Evolutionary conservation across 225 moss, liverwort and hornwort species (phyloP).

Genomic region (Thuidium tamariscinum): DNA sequence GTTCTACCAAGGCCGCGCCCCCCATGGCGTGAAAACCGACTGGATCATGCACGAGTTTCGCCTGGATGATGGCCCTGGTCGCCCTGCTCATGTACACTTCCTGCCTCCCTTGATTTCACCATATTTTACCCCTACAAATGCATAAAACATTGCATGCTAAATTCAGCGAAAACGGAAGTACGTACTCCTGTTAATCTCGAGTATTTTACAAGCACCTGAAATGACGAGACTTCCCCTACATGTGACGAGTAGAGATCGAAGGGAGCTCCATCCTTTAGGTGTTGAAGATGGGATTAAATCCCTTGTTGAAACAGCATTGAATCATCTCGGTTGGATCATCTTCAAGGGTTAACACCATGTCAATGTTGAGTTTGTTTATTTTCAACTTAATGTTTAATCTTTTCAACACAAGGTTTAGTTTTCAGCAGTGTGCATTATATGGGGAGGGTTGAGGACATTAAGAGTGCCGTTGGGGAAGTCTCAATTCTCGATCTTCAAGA

Average conservation of each 20-base stretch:
- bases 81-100: constrained; percentile 26
- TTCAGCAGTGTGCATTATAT: background rate
- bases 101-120: background rate
- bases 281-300: background rate
- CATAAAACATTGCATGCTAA: background rate
- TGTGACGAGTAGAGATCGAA: background rate
- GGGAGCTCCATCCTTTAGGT: background rate
- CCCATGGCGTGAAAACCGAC: constrained; percentile 41
- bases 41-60: constrained; percentile 67
- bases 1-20: constrained; percentile 45
- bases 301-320: background rate
- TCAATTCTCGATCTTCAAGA: background rate
- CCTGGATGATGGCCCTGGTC: constrained; percentile 38
- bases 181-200: background rate
- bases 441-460: background rate
- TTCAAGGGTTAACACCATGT: background rate
- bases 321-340: background rate
- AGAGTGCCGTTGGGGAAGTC: background rate
- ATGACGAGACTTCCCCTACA: background rate
- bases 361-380: background rate
- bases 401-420: background rate
- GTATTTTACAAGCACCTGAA: background rate
- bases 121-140: background rate
- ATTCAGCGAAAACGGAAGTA: background rate
- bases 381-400: background rate